These are phyloP conservation scores for Saturnispora kantuleensis DNA, from an alignment of 805 yeast genomes.

Conservation along the genomic window DNA sequence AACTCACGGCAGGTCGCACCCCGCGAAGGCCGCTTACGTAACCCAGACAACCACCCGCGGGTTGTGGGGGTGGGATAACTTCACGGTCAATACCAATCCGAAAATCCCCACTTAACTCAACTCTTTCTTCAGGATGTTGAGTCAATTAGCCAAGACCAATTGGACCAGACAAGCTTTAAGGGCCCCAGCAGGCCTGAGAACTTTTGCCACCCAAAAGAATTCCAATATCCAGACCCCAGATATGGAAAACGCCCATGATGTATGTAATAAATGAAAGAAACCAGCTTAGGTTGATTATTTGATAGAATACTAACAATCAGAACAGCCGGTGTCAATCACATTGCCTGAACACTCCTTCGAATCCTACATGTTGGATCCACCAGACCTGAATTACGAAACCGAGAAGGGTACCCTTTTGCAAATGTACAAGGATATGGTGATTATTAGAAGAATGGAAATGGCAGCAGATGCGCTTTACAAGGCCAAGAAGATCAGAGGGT, in stretches of 20 bases:
- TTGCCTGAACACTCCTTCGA: constrained; percentile 79
- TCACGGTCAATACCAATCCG: not conserved
- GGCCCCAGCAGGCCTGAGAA: constrained; percentile 5
- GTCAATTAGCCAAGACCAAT: constrained; percentile 9
- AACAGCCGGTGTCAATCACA: constrained; percentile 32
- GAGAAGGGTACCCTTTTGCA: constrained; percentile 71
- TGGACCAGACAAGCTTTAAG: constrained; percentile 6
- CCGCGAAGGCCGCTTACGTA: too few species aligned
- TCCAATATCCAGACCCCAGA: constrained; percentile 8
- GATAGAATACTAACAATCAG: constrained; percentile 9
- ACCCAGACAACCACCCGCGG: too few species aligned
- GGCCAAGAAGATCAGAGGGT: constrained; percentile 97
- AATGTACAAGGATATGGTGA: constrained; percentile 94
- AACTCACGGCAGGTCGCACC: too few species aligned
- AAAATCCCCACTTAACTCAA: not conserved
- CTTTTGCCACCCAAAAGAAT: constrained; percentile 24
- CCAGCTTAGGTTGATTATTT: not conserved
- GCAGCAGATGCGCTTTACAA: constrained; percentile 96
- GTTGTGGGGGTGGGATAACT: too few species aligned
- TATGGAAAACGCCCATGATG: constrained; percentile 6
- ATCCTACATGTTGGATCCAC: constrained; percentile 69
- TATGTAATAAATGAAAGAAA: not conserved
- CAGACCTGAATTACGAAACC: constrained; percentile 64
- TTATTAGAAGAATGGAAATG: constrained; percentile 97
- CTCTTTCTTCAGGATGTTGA: constrained; percentile 9